Evolutionary conservation across 169 alveolate species (phyloP).

Genomic region (Plasmodium cynomolgi): DNA sequence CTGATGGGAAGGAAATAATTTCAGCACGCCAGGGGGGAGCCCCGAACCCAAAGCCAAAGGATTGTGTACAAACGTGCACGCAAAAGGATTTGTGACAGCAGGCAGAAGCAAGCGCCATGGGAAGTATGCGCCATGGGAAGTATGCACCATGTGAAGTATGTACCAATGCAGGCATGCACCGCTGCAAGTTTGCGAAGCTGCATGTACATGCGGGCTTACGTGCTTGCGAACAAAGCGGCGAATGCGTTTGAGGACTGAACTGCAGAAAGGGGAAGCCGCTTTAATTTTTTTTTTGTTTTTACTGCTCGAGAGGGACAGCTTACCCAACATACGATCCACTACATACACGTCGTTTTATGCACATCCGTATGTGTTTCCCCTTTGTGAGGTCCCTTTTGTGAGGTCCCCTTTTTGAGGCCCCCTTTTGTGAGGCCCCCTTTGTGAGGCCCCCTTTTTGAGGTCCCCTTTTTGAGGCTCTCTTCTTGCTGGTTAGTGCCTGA

Average conservation of each 20-base stretch:
- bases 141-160: too few species aligned
- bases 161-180: neutral
- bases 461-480: neutral
- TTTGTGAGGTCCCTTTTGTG: too few species aligned
- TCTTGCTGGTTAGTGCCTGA: neutral
- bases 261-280: neutral
- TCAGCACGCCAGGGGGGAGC: neutral
- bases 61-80: neutral
- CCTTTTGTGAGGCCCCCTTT: too few species aligned
- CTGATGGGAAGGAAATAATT: neutral
- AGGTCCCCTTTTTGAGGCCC: neutral
- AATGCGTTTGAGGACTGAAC: neutral
- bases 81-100: neutral
- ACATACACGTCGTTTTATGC: neutral
- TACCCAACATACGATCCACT: neutral
- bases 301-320: neutral
- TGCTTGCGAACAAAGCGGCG: neutral
- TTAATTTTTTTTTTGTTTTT: too few species aligned
- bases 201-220: neutral
- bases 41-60: neutral
- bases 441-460: neutral
- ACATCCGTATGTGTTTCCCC: neutral
- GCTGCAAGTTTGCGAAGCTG: neutral
- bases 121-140: too few species aligned
- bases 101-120: too few species aligned